Percentiles rank a stretch among this genome's conserved stretches.
phyloP scores from a whole-genome alignment of 257 asterid species.

The Salvia hispanica region DNA sequence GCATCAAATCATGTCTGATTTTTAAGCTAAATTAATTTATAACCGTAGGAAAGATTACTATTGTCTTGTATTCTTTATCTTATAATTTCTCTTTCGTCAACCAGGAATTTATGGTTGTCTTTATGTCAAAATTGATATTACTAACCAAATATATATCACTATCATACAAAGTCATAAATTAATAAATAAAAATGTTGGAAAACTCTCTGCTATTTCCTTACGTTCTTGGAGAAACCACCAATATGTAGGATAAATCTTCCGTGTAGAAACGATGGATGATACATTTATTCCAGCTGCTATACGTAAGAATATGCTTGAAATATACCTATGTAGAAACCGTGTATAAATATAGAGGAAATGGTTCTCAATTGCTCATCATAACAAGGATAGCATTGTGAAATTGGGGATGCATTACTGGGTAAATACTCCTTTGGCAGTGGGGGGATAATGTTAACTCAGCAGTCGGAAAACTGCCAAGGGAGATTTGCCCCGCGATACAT shows the following conservation, averaged over 20 bases:
- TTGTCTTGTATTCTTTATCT: not conserved
- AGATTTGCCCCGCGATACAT: slow-evolving; percentile 61
- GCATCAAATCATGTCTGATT: slow-evolving; percentile 22
- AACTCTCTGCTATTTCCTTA: slow-evolving; percentile 1
- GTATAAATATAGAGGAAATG: slow-evolving; percentile 35
- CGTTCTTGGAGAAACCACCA: not conserved
- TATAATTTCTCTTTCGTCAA: not conserved
- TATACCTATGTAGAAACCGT: slow-evolving; percentile 33
- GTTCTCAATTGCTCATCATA: slow-evolving; percentile 29
- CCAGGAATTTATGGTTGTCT: not conserved
- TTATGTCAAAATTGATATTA: not conserved
- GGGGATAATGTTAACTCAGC: slow-evolving; percentile 8
- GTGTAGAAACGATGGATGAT: slow-evolving; percentile 9
- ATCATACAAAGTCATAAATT: not conserved
- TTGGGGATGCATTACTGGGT: slow-evolving; percentile 51
- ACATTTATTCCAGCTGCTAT: not conserved
- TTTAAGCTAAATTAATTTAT: slow-evolving; percentile 13
- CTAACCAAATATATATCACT: not conserved
- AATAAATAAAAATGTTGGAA: not conserved
- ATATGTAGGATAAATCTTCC: not conserved
- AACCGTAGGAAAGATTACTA: slow-evolving; percentile 9
- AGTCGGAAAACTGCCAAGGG: slow-evolving; percentile 52
- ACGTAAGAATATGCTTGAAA: slow-evolving; percentile 47
- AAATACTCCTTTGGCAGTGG: slow-evolving; percentile 55
- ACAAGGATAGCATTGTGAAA: not conserved